Base-by-base conservation (phyloP, 441 rosid genomes). In the Melastoma candidum region DNA sequence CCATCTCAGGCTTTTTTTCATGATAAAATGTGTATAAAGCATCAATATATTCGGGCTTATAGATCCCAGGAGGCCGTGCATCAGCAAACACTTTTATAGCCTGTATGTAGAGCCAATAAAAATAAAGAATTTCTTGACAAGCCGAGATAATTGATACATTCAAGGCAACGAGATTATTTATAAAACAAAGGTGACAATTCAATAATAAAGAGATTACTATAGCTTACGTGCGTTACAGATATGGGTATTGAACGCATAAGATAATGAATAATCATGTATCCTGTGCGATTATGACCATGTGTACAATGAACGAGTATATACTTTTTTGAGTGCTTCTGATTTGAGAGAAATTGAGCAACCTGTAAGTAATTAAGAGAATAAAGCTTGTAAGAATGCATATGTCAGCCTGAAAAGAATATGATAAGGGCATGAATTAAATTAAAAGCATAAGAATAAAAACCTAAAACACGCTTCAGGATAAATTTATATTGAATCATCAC, bases 51-150 rank as follows among this genome's bases (percentile, higher is more conserved):
- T 90, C 97, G 0, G 88, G 79, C 73, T 95, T 95, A 65, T 95
- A 95, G 49, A 95, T 95, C 68, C 99, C 99, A 14, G 99, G 99
- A 61, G 97, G 97, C 2, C 98, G 99, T 54, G 90, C 95, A 11
- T 82, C 88, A 4, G 95, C 57, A 78, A 95, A 95, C 41, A 58
- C 66, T 66, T 85, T 77, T 61, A 95, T 68, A 57, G 99, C 99
- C 99, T 90, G 77, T 56, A 57, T 14, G 71, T 53, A 39, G 49
- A 59, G 46, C 46, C 56, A 74, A 55, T 45, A 53, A 66, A 43
- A 61, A 54, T 41, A 64, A 41, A 58, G 61, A 6, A 52, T 52
- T 36, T 52, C 45, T 36, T 36, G 10, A 52, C 36, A 32, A 44
- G 24, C 7, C 26, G 3, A 12, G 4, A 22, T 51, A 56, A 44